phyloP scores from a whole-genome alignment of 805 yeast species.

The Debaryomyces tyrocola region DNA sequence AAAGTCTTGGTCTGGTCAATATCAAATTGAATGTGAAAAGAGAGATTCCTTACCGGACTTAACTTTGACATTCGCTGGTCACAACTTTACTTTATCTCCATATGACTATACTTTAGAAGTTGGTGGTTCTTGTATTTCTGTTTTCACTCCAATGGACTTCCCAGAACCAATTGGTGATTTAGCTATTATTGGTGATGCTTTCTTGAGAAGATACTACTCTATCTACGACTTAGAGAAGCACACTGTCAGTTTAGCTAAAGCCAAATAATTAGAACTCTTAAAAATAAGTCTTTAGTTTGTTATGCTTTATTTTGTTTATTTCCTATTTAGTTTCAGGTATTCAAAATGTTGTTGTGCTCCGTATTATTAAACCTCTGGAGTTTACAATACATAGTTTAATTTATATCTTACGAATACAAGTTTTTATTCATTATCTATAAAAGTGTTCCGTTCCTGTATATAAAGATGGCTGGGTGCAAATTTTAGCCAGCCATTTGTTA shows the following conservation, averaged over 20 bases:
- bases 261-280: slow-evolving; percentile 31
- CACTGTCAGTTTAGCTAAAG: slow-evolving; percentile 91
- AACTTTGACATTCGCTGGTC: slow-evolving; percentile 85
- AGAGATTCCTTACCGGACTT: slow-evolving; percentile 88
- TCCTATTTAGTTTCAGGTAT: no score
- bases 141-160: slow-evolving; percentile 96
- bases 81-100: slow-evolving; percentile 86
- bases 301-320: no score
- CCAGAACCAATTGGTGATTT: slow-evolving; percentile 96
- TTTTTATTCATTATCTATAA: no score
- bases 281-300: no score
- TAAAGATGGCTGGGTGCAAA: background rate
- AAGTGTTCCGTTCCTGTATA: background rate
- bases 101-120: slow-evolving; percentile 93
- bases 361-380: no score
- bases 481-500: background rate
- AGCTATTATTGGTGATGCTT: slow-evolving; percentile 96
- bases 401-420: no score
- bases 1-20: slow-evolving; percentile 97
- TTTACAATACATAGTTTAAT: no score
- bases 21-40: slow-evolving; percentile 83
- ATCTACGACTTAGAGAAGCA: slow-evolving; percentile 86
- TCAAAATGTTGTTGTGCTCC: no score
- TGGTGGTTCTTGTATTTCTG: slow-evolving; percentile 93
- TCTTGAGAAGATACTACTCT: slow-evolving; percentile 93